Percentiles rank a stretch among this genome's conserved stretches.
phyloP scores from a whole-genome alignment of 805 yeast species.

The Myxozyma sirexii region DNA sequence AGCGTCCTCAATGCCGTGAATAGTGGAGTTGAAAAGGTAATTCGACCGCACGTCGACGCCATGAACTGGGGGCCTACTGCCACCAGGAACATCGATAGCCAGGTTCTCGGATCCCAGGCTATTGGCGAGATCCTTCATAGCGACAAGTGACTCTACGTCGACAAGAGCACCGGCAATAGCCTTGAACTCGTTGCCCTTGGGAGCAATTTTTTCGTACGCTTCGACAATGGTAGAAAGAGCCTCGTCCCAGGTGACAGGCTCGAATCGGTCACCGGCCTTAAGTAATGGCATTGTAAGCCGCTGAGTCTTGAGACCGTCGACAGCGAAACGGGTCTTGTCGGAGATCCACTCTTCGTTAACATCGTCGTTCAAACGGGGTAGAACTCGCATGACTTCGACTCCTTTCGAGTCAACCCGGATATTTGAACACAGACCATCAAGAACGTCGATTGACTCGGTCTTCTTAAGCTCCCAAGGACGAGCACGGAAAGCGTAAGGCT shows the following conservation, averaged over 20 bases:
- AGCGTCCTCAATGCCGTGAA: slow-evolving; percentile 78
- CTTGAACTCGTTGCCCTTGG: slow-evolving; percentile 71
- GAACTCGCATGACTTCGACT: slow-evolving; percentile 80
- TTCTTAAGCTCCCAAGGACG: slow-evolving; percentile 92
- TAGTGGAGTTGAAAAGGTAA: slow-evolving; percentile 76
- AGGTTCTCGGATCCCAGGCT: slow-evolving; percentile 78
- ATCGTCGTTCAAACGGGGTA: slow-evolving; percentile 84
- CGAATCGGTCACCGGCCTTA: slow-evolving; percentile 68
- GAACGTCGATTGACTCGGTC: slow-evolving; percentile 82
- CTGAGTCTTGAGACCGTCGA: slow-evolving; percentile 84
- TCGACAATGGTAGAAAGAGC: slow-evolving; percentile 71
- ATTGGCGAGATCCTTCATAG: slow-evolving; percentile 77
- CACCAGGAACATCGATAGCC: slow-evolving; percentile 67
- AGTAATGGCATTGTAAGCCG: slow-evolving; percentile 80
- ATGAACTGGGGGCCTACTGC: slow-evolving; percentile 56
- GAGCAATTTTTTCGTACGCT: slow-evolving; percentile 58
- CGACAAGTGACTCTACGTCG: slow-evolving; percentile 82
- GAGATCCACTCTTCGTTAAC: slow-evolving; percentile 90
- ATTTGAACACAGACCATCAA: slow-evolving; percentile 81
- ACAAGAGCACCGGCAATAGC: slow-evolving; percentile 80
- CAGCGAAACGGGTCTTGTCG: slow-evolving; percentile 83
- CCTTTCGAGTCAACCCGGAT: slow-evolving; percentile 87
- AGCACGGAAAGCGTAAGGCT: slow-evolving; percentile 90
- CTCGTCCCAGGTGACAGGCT: slow-evolving; percentile 83
- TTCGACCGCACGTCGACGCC: slow-evolving; percentile 78